Conservation (phyloP, 2,329 filamentous ascomycete genomes). For the Hypocreales sp. region DNA sequence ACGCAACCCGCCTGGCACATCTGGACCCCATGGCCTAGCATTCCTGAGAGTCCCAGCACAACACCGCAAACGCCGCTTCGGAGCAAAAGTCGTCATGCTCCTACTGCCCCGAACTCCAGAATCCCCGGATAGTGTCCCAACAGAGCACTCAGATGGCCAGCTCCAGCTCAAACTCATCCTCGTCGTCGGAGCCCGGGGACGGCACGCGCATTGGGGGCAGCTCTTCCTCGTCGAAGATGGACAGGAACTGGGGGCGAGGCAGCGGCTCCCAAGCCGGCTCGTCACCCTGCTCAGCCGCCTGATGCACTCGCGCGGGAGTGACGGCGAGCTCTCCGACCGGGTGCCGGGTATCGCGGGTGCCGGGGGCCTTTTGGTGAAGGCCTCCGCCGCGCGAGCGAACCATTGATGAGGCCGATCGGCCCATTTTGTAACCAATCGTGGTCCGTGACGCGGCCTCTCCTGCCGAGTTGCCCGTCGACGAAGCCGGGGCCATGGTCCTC, state of each 20-base stretch:
- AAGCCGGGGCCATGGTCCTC: conserved; percentile 26
- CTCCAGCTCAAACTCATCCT: conserved; percentile 42
- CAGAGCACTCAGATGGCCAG: conserved; percentile 18
- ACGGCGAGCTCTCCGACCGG: conserved; percentile 31
- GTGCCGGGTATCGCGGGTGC: conserved; percentile 2
- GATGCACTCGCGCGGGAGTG: conserved; percentile 24
- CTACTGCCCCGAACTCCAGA: neutral
- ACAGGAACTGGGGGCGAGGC: conserved; percentile 35
- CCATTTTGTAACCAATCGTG: conserved; percentile 75
- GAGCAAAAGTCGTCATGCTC: conserved; percentile 1
- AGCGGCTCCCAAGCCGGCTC: conserved; percentile 7
- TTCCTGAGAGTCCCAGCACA: too few species aligned
- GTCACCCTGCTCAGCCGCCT: conserved; percentile 9
- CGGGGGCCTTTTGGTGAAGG: conserved; percentile 5
- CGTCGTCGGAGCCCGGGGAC: conserved; percentile 21
- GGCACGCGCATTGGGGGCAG: conserved; percentile 12
- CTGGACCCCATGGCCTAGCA: too few species aligned
- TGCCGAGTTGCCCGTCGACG: conserved; percentile 39
- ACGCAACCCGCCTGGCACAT: too few species aligned
- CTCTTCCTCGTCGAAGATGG: conserved; percentile 37
- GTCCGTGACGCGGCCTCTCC: conserved; percentile 58
- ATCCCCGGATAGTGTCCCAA: too few species aligned
- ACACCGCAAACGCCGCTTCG: neutral
- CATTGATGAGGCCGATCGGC: conserved; percentile 40
- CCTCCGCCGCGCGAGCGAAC: conserved; percentile 15